Evolutionary conservation across 148 eudicot genomes (phyloP), one percentile per base, ranked within the genome.

Genomic region (Vaccinium corymbosum): DNA sequence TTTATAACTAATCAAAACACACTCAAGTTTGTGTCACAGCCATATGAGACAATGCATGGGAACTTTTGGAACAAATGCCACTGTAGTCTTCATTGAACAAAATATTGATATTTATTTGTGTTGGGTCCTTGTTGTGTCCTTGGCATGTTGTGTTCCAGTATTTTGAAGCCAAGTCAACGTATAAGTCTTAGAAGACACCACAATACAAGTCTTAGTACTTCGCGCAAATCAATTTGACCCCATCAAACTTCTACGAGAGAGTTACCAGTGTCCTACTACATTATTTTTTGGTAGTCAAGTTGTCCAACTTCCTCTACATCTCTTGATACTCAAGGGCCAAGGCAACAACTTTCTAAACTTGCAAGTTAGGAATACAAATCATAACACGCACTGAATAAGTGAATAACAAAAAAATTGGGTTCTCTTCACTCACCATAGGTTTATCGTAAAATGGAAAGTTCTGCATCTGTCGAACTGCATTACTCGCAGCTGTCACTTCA

Each of bases 401-500:
- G 73, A 16, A 48, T 32, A 66, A 55, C 25, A 48, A 57, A n/a
- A 83, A 42, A 11, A 2, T 20, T 76, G 77, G 9, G 81, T 3
- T 64, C 73, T 8, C 64, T 59, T 19, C 17, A 86, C 92, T 75
- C 87, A 94, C 98, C 89, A 95, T 93, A 71, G 98, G 98, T 85
- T 95, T 95, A 55, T 94, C 98, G 75, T 95, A 95, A 85, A 95
- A 94, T 7, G 95, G 98, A 83, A 95, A 95, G 85, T 95, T 94
- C 84, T 95, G 98, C 98, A 94, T 94, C 88, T 94, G 98, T 22
- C 98, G 91, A 80, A 95, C 98, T 48, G 98, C 99, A 93, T 92
- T 96, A 86, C 98, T 96, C 19, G 99, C 97, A 81, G 99, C 95
- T 38, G 98, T 91, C 98, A 93, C 91, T 95, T 95, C 98, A 90